Evolutionary conservation across 2,329 filamentous ascomycete species (phyloP).

Genomic region (Botryotinia calthae): DNA sequence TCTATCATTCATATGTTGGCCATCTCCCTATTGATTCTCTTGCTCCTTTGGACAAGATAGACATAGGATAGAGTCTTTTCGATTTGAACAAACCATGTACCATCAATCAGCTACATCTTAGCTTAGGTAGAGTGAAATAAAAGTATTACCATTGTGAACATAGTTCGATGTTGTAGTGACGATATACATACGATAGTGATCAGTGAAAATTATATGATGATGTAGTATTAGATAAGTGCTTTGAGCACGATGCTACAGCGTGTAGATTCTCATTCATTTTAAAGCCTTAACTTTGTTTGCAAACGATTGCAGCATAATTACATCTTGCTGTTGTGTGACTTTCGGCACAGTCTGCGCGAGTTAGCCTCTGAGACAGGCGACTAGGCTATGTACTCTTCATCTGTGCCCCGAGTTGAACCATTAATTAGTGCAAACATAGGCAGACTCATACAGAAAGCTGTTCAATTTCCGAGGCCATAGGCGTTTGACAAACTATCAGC

Average conservation of each 20-base stretch:
- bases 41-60: conserved; percentile 26
- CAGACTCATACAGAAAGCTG: neutral
- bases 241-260: neutral
- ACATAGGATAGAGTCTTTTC: conserved; percentile 23
- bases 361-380: neutral
- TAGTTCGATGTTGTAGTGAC: neutral
- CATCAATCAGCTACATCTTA: conserved; percentile 20
- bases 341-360: neutral
- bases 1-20: conserved; percentile 8
- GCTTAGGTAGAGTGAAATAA: conserved; percentile 16
- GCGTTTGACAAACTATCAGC: neutral
- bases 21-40: conserved; percentile 23
- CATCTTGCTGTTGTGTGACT: neutral
- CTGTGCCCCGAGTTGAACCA: neutral
- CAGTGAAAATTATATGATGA: neutral
- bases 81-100: conserved; percentile 19
- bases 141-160: conserved; percentile 3
- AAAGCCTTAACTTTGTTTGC: neutral
- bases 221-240: neutral
- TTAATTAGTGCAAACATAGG: neutral
- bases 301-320: neutral
- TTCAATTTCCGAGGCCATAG: neutral
- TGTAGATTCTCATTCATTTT: neutral
- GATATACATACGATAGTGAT: neutral
- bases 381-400: neutral